Evolutionary conservation across 192 early-diverging fungal genomes (phyloP), one percentile per base, ranked within the genome.

Genomic region (Backusella sp.): DNA sequence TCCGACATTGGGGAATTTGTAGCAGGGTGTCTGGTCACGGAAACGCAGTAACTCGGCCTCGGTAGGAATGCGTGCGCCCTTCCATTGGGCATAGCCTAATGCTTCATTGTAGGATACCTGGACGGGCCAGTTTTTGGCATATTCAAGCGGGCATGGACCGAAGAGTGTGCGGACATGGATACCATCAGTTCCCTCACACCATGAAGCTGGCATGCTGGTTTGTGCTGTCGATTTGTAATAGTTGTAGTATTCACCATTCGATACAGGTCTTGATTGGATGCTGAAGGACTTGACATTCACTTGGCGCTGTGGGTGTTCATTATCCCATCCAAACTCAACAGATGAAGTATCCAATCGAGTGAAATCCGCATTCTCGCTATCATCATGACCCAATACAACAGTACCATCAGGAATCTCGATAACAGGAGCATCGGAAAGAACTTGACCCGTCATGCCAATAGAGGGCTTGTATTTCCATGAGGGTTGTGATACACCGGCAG

Each of bases 241-340:
- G 2, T 19, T 68, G 4, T 81, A 56, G 73, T 92, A 98, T 79
- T 98, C 96, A 30, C 77, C 83, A 70, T 94, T 92, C 15, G 95
- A 94, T 2, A 98, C 90, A 21, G 92, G 95, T 12, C 95, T 91
- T 7, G 89, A 84, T 68, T 93, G 92, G 32, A 97, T 91, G 23
- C 77, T 79, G 76, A 92, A 94, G 2, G 85, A 42, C 32, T 70
- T 23, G 5, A 91, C 75, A 0, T 77, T 34, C 2, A 79, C 73
- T 49, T 75, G 34, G 6, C 76, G 71, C 11, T 79, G 59, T 17
- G 95, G 94, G 39, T 87, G 84, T 72, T 98, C 96, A 79, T 93
- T 96, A 83, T 97, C 96, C 96, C 96, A 98, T 12, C 96, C 96
- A 89, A 92, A 93, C 19, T 66, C 52, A 0, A 21, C 42, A 5